Evolutionary conservation across 768 basidiomycete species (phyloP), one percentile per base, ranked within the genome.

Genomic region (Suillus plorans): DNA sequence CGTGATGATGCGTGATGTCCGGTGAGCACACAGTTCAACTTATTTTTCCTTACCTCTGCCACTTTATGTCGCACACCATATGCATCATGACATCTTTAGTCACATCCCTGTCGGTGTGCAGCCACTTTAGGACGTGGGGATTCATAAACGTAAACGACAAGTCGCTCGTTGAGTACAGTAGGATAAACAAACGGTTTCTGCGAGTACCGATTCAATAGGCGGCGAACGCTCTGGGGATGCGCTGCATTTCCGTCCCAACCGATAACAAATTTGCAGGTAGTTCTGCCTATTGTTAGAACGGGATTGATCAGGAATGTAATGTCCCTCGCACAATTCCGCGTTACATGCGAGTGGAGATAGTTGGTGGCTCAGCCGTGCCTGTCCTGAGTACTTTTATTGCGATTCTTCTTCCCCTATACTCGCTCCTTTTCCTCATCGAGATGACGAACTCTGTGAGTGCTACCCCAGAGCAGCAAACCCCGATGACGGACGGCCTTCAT

Each of bases 211-310:
- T 34, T 34, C 20, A 9, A 31, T 31, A 31, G 5, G 31, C 6
- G 52, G 52, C 34, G 53, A 34, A 12, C 8, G 5, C 53, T 34
- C 20, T 12, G 28, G 5, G 8, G 22, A 34, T 55, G 6, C 18
- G 10, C 20, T 37, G 20, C 3, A 13, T n/a, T 36, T 36, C 31
- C 12, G 36, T 34, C 5, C 31, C 53, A 36, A 36, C 10, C 12
- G 31, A 36, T 36, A 9, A 36, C 31, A 6, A 20, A 55, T 34
- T 36, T 13, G 34, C 34, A 13, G 20, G 25, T 31, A 31, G 28
- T 55, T 34, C 53, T n/a, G 20, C 53, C 28, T 55, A 55, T 55
- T 55, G 53, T 55, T 55, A 55, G 53, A 55, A n/a, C 34, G 14
- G 3, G 20, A n/a, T 55, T 55, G 12, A 36, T 55, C 20, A 18